Conservation (phyloP, 306 rosid species). For the Benincasa hispida region DNA sequence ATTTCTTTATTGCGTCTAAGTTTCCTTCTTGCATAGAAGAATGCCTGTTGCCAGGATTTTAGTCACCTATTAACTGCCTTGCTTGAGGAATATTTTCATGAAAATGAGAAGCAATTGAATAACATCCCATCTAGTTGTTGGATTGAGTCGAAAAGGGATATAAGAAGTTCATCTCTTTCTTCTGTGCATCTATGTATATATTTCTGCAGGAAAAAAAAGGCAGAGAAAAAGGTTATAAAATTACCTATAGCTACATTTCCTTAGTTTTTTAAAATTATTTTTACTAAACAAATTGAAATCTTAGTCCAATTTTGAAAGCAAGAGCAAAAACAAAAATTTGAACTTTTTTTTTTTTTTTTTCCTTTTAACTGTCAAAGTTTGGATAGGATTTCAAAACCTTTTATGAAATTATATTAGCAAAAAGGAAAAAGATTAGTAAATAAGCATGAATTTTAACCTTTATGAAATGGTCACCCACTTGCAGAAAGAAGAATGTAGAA, state of each 20-base stretch:
- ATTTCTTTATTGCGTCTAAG: not conserved
- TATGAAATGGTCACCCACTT: not conserved
- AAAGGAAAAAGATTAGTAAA: not conserved
- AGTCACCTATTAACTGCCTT: not conserved
- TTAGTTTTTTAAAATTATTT: not conserved
- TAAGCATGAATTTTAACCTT: not conserved
- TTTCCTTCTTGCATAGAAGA: not conserved
- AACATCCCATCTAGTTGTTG: not conserved
- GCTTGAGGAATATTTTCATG: not conserved
- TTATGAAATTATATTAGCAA: not conserved
- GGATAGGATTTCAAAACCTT: not conserved
- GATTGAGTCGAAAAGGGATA: not conserved
- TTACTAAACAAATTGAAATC: too few species aligned
- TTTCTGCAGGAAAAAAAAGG: not conserved
- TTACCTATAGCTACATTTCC: not conserved
- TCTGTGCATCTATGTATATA: not conserved
- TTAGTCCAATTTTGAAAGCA: too few species aligned
- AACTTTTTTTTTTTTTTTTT: too few species aligned
- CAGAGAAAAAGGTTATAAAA: not conserved
- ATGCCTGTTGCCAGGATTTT: not conserved
- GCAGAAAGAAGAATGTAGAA: constrained; percentile 54
- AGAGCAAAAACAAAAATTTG: too few species aligned
- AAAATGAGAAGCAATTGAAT: not conserved
- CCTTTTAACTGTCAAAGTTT: not conserved
- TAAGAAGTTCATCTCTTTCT: not conserved